These are phyloP conservation scores for Jatropha multifida DNA, from an alignment of 441 rosid genomes.

Conservation along the genomic window DNA sequence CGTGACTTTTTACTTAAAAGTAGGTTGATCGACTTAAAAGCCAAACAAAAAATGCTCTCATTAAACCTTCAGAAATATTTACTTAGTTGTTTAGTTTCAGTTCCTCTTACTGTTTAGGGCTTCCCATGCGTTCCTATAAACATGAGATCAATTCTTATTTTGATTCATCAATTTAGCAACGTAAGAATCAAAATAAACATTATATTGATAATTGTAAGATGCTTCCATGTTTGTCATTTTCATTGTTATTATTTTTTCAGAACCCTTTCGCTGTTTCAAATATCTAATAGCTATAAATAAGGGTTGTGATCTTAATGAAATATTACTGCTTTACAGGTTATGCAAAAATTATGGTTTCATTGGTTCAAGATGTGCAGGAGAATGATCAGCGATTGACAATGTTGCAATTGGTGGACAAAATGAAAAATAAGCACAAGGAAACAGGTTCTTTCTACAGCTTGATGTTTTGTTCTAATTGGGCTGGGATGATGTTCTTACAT, in stretches of 20 bases:
- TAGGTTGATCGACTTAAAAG: too few relatives aligned
- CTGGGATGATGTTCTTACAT: not conserved
- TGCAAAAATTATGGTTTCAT: conserved; percentile 63
- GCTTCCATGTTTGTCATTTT: not conserved
- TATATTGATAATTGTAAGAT: not conserved
- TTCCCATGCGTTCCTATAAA: too few relatives aligned
- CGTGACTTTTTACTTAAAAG: too few relatives aligned
- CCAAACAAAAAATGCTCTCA: too few relatives aligned
- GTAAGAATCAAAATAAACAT: too few relatives aligned
- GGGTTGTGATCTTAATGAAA: conserved; percentile 12
- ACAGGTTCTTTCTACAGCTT: conserved; percentile 52
- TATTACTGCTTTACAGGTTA: conserved; percentile 48
- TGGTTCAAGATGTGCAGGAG: conserved; percentile 69
- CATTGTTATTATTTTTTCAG: not conserved
- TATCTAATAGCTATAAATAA: not conserved
- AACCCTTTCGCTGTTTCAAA: not conserved
- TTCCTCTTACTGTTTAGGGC: too few relatives aligned
- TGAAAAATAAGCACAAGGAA: conserved; percentile 71
- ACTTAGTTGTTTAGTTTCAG: not conserved
- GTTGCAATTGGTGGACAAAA: conserved; percentile 89
- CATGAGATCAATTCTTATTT: too few relatives aligned
- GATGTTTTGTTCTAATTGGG: not conserved
- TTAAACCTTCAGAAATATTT: too few relatives aligned
- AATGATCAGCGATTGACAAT: conserved; percentile 79
- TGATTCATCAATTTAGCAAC: not conserved